phyloP scores from a whole-genome alignment of 148 eudicot genomes.

The Camellia lanceoleosa region DNA sequence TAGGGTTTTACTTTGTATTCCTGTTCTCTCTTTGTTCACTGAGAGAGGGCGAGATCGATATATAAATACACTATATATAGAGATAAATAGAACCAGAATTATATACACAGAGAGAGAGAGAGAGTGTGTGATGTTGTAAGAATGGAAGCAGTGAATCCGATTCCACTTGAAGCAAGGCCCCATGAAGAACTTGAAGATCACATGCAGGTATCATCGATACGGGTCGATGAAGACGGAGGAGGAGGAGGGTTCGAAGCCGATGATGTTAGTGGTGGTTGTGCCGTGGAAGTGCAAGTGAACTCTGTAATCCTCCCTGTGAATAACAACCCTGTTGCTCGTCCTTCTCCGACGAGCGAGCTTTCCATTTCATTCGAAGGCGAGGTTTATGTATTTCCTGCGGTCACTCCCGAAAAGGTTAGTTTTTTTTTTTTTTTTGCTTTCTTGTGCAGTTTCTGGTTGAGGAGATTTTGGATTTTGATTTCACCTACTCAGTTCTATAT shows the following conservation, averaged over 20 bases:
- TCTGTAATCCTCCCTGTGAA: constrained; percentile 13
- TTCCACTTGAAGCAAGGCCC: constrained; percentile 15
- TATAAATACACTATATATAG: no score
- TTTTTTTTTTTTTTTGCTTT: not conserved
- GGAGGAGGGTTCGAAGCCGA: constrained; percentile 25
- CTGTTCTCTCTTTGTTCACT: not conserved
- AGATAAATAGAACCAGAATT: not conserved
- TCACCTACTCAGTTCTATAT: not conserved
- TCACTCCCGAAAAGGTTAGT: constrained; percentile 68
- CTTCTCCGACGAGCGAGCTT: constrained; percentile 42
- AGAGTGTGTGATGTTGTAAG: not conserved
- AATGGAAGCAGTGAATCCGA: constrained; percentile 21
- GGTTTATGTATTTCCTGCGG: constrained; percentile 55
- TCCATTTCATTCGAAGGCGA: constrained; percentile 59
- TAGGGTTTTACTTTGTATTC: not conserved
- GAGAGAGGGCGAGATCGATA: not conserved
- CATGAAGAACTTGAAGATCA: not conserved
- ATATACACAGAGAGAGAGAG: not conserved
- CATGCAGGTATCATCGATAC: not conserved
- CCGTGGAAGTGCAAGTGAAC: constrained; percentile 14
- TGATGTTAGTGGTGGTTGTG: constrained; percentile 14
- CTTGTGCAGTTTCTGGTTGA: not conserved
- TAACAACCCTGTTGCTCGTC: constrained; percentile 13
- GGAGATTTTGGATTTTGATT: not conserved
- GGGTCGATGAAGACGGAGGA: constrained; percentile 20